A percentile compares a stretch with the other conserved stretches of the same genome.
These are phyloP conservation scores for Pyrrhoderma lamaoense DNA, from an alignment of 1,284 basidiomycete genomes.

Conservation along the genomic window DNA sequence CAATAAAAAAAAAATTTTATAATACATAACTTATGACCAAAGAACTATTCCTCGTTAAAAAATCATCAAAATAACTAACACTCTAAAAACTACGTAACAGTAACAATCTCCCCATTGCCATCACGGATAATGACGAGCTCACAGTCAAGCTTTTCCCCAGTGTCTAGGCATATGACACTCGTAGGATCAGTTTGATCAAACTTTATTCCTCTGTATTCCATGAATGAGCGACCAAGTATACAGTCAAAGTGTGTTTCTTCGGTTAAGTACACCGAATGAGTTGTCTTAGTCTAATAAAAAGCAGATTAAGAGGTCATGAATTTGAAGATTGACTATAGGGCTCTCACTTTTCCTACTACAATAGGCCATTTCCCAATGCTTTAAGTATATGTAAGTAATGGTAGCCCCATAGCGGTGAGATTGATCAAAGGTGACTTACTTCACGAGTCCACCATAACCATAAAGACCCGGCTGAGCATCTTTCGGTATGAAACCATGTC, in stretches of 20 bases:
- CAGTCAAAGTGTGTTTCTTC: conserved; percentile 98
- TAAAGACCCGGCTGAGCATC: conserved; percentile 80
- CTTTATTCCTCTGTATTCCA: conserved; percentile 85
- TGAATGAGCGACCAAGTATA: conserved; percentile 89
- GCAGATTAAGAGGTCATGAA: background rate
- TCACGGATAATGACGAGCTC: conserved; percentile 88
- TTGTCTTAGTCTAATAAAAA: conserved; percentile 30
- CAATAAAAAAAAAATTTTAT: no score
- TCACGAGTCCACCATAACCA: conserved; percentile 79
- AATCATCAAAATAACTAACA: conserved; percentile 1
- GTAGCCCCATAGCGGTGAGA: background rate
- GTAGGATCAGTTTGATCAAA: conserved; percentile 82
- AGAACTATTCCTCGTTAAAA: background rate
- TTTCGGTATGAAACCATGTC: conserved; percentile 83
- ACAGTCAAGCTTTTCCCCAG: conserved; percentile 88
- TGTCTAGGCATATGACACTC: conserved; percentile 89
- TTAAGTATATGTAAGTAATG: conserved; percentile 5
- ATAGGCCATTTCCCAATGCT: conserved; percentile 76
- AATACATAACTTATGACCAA: no score
- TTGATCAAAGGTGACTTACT: conserved; percentile 30
- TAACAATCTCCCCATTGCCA: conserved; percentile 81
- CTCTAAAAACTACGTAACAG: conserved; percentile 54
- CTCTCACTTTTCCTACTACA: conserved; percentile 35
- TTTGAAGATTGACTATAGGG: no score
- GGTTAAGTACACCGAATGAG: conserved; percentile 65